These are phyloP conservation scores for Claviceps spartinae DNA, from an alignment of 2,329 filamentous ascomycete species.

Conservation along the genomic window DNA sequence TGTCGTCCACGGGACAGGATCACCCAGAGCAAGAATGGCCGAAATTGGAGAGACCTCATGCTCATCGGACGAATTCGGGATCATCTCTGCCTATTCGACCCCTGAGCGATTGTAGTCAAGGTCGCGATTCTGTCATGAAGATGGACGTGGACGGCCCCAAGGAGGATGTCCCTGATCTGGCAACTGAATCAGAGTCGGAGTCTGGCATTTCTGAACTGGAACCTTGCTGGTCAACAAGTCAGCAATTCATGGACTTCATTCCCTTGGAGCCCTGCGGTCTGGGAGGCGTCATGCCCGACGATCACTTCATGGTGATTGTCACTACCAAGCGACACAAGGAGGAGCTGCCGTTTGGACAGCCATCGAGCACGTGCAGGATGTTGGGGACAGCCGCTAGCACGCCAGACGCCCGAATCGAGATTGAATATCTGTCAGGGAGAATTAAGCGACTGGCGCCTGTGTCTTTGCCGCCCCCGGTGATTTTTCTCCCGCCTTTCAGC, in stretches of 20 bases:
- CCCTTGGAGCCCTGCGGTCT: constrained; percentile 44
- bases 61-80: constrained; percentile 34
- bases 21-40: constrained; percentile 10
- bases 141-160: constrained; percentile 17
- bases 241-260: constrained; percentile 24
- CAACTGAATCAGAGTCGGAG: constrained; percentile 21
- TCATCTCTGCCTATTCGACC: constrained; percentile 36
- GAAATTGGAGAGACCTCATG: constrained; percentile 11
- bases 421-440: constrained; percentile 31
- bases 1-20: constrained; percentile 31
- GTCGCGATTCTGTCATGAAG: constrained; percentile 9
- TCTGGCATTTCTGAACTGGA: constrained; percentile 29
- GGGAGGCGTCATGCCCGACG: constrained; percentile 46
- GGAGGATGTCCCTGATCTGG: constrained; percentile 16
- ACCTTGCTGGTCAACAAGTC: constrained; percentile 31
- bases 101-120: constrained; percentile 25
- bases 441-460: constrained; percentile 32
- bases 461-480: constrained; percentile 36
- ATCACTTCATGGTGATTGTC: constrained; percentile 47
- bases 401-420: constrained; percentile 22
- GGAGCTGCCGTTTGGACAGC: no score
- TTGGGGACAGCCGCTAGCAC: constrained; percentile 23
- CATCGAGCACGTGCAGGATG: neutral
- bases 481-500: constrained; percentile 36
- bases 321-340: constrained; percentile 30